Percentiles rank a stretch among this genome's conserved stretches.
phyloP scores from a whole-genome alignment of 2,329 filamentous ascomycete genomes.

The Escovopsis weberi region DNA sequence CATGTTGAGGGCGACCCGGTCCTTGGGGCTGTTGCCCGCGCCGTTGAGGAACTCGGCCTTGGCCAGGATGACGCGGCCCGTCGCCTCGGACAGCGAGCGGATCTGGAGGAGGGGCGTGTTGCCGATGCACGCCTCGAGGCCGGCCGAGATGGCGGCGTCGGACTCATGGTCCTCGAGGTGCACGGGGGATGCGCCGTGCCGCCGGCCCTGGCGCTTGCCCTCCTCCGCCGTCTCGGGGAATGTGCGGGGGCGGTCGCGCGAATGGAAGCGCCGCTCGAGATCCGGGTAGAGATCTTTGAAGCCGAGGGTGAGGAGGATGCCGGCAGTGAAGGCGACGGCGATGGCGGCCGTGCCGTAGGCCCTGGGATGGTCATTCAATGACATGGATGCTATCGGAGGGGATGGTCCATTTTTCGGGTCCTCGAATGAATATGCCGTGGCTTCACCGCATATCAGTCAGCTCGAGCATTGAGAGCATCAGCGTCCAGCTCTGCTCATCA shows the following conservation, averaged over 20 bases:
- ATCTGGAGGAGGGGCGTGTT: conserved; percentile 84
- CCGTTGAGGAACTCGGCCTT: conserved; percentile 97
- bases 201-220: conserved; percentile 11
- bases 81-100: conserved; percentile 70
- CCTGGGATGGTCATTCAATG: conserved; percentile 44
- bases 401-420: neutral
- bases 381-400: conserved; percentile 27
- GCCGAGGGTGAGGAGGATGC: conserved; percentile 59
- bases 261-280: conserved; percentile 49
- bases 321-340: conserved; percentile 59
- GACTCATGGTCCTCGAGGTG: conserved; percentile 41
- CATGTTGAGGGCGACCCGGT: conserved; percentile 84
- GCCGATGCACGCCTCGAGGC: conserved; percentile 84
- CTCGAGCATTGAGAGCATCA: no score
- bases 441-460: no score
- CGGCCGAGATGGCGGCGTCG: conserved; percentile 29
- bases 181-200: conserved; percentile 32
- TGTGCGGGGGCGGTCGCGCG: conserved; percentile 17
- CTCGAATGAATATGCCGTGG: no score
- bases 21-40: conserved; percentile 85
- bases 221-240: no score
- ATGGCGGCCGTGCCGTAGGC: conserved; percentile 52
- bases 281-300: conserved; percentile 71
- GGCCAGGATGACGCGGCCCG: conserved; percentile 76
- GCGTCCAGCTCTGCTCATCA: no score